A percentile compares a stretch with the other conserved stretches of the same genome.
Conservation (phyloP, 1,139 yeast genomes). For the Blastobotrys ciferrii region DNA sequence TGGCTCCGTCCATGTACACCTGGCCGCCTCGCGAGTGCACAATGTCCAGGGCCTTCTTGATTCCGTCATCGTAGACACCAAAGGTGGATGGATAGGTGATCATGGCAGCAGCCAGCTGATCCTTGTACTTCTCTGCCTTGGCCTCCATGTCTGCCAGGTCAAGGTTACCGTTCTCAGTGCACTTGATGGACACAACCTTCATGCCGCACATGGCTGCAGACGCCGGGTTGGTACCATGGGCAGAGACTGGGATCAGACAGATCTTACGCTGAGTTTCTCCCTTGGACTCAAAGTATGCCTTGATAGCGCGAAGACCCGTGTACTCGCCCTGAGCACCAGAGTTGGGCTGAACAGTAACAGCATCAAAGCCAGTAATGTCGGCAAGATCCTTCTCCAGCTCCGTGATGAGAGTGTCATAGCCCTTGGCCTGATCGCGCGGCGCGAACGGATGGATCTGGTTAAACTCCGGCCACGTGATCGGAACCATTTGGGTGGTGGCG, state of each 20-base stretch:
- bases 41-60: conserved; percentile 75
- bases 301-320: conserved; percentile 86
- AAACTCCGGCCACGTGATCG: conserved; percentile 93
- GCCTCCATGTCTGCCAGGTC: conserved; percentile 71
- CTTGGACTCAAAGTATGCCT: conserved; percentile 66
- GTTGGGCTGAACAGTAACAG: conserved; percentile 91
- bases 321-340: conserved; percentile 99
- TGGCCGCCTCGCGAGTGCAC: conserved; percentile 90
- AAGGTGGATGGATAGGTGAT: conserved; percentile 96
- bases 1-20: conserved; percentile 97
- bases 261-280: conserved; percentile 78
- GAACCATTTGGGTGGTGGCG: conserved; percentile 92
- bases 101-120: conserved; percentile 84
- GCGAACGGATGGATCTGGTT: conserved; percentile 87
- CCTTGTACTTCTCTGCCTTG: conserved; percentile 70
- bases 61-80: conserved; percentile 93
- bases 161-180: conserved; percentile 79
- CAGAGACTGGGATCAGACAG: conserved; percentile 93
- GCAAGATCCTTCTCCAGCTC: conserved; percentile 85
- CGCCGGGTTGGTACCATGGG: conserved; percentile 98
- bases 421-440: conserved; percentile 81
- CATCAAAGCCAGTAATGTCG: conserved; percentile 92
- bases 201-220: conserved; percentile 97
- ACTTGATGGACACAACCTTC: conserved; percentile 89
- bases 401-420: conserved; percentile 69